Percentiles rank a stretch among this genome's conserved stretches.
Conservation (phyloP, 768 basidiomycete species). For the Termitomyces heimii region DNA sequence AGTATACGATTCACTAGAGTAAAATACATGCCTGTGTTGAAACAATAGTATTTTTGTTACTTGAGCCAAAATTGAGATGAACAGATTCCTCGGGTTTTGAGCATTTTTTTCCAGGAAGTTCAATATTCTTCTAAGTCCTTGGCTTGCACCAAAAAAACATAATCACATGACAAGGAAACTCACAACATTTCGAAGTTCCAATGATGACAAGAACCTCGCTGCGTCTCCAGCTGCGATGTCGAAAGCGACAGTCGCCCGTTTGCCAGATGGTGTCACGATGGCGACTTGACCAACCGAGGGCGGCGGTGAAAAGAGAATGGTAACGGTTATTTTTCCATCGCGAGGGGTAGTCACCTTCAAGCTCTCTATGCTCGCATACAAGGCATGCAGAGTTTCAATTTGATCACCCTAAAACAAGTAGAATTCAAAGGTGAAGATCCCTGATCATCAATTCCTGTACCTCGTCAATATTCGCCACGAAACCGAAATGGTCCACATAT, state of each 20-base stretch:
- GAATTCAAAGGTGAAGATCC: neutral
- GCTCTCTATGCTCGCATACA: slow-evolving; percentile 27
- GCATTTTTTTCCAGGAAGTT: slow-evolving; percentile 13
- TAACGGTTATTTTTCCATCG: slow-evolving; percentile 22
- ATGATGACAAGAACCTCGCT: slow-evolving; percentile 31
- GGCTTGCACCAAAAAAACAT: neutral
- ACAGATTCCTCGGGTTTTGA: slow-evolving; percentile 19
- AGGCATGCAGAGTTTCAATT: slow-evolving; percentile 46
- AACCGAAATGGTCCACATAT: slow-evolving; percentile 43
- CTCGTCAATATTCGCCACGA: slow-evolving; percentile 47
- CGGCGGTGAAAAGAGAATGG: slow-evolving; percentile 25
- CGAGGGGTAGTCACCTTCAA: slow-evolving; percentile 19
- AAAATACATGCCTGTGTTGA: slow-evolving; percentile 17
- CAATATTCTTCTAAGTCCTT: slow-evolving; percentile 7
- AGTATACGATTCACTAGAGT: neutral
- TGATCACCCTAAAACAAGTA: slow-evolving; percentile 26
- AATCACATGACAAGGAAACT: slow-evolving; percentile 7
- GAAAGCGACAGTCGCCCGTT: slow-evolving; percentile 28
- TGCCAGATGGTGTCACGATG: slow-evolving; percentile 12
- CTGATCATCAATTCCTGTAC: slow-evolving; percentile 12
- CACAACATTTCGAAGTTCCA: slow-evolving; percentile 45
- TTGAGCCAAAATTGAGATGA: slow-evolving; percentile 14
- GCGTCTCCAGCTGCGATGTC: slow-evolving; percentile 26
- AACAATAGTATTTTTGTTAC: neutral
- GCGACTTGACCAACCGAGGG: slow-evolving; percentile 31